phyloP scores from a whole-genome alignment of 768 basidiomycete genomes.

The Lactarius deliciosus region DNA sequence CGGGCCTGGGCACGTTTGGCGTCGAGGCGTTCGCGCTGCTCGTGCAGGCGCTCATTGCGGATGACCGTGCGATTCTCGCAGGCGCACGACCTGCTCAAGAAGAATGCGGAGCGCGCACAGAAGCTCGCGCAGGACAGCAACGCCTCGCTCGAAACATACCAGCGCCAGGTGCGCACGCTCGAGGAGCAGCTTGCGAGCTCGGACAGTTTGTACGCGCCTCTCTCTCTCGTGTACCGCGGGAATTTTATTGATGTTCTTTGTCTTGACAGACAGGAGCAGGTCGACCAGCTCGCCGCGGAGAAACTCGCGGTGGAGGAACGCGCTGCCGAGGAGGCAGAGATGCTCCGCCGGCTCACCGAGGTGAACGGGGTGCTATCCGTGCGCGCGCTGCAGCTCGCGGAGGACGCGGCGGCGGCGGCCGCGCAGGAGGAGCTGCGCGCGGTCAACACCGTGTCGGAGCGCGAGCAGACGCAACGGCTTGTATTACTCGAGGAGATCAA shows the following conservation, averaged over 20 bases:
- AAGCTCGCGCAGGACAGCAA: conserved; percentile 85
- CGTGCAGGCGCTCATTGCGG: conserved; percentile 77
- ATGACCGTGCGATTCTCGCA: conserved; percentile 86
- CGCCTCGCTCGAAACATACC: conserved; percentile 83
- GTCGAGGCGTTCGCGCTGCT: conserved; percentile 75
- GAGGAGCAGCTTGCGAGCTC: conserved; percentile 69
- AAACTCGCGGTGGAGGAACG: conserved; percentile 68
- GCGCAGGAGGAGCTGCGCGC: conserved; percentile 68
- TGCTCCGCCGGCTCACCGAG: conserved; percentile 67
- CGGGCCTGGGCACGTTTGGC: conserved; percentile 49
- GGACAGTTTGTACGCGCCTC: conserved; percentile 37
- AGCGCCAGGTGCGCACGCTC: conserved; percentile 78
- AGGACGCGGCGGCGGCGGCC: conserved; percentile 63
- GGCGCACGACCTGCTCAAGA: conserved; percentile 88
- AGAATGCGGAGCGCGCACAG: conserved; percentile 88
- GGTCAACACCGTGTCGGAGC: conserved; percentile 47
- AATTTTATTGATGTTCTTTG: too few relatives aligned
- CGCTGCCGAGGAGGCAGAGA: conserved; percentile 72
- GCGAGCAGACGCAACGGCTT: conserved; percentile 79
- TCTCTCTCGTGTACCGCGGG: too few relatives aligned
- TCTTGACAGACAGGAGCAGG: conserved; percentile 59
- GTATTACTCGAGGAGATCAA: conserved; percentile 89
- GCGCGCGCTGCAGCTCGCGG: conserved; percentile 65
- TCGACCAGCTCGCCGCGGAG: conserved; percentile 59
- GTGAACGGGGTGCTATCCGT: conserved; percentile 79